Percentiles rank a stretch among this genome's conserved stretches.
phyloP scores from a whole-genome alignment of 176 grass and related monocot species.

The maize (Zea mays) region Zm-B73-REFERENCE-NAM-5.0 NC_050104.1:106785001-106785500 shows the following conservation, averaged over 20 bases:
- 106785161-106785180: slow-evolving; percentile 26
- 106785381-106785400: slow-evolving; percentile 85
- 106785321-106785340: slow-evolving; percentile 69
- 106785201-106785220: background rate
- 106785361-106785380: slow-evolving; percentile 51
- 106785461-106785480: slow-evolving; percentile 58
- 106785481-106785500: slow-evolving; percentile 62
- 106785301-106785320: slow-evolving; percentile 37
- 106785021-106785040: slow-evolving; percentile 60
- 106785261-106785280: background rate
- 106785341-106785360: slow-evolving; percentile 45
- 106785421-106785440: slow-evolving; percentile 73
- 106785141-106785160: slow-evolving; percentile 72
- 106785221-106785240: slow-evolving; percentile 81
- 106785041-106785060: slow-evolving; percentile 61
- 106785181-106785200: background rate
- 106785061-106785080: slow-evolving; percentile 30
- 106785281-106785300: background rate
- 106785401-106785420: slow-evolving; percentile 69
- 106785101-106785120: slow-evolving; percentile 45
- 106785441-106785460: slow-evolving; percentile 52
- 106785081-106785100: slow-evolving; percentile 22
- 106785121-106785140: slow-evolving; percentile 68
- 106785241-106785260: slow-evolving; percentile 42
- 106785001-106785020: slow-evolving; percentile 60